These are phyloP conservation scores for Termitomyces sp. DNA, from an alignment of 768 basidiomycete species.

Conservation along the genomic window DNA sequence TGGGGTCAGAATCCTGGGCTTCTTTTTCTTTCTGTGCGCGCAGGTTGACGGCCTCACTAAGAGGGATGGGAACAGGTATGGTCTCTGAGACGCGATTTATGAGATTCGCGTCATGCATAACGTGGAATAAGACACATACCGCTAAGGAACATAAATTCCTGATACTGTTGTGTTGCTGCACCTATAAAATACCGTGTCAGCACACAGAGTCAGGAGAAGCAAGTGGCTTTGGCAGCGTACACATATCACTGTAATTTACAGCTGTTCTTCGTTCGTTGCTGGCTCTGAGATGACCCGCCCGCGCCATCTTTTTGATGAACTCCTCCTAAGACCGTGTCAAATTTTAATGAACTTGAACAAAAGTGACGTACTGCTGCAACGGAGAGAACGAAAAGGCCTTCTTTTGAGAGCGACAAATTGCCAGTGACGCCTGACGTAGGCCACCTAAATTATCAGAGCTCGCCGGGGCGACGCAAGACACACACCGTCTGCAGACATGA, in stretches of 20 bases:
- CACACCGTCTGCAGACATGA: conserved; percentile 74
- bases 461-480: conserved; percentile 3
- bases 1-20: conserved; percentile 55
- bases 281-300: conserved; percentile 65
- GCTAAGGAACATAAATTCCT: conserved; percentile 68
- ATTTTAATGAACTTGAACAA: neutral
- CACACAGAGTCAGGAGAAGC: neutral
- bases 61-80: conserved; percentile 55
- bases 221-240: conserved; percentile 32
- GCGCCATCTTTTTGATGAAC: conserved; percentile 71
- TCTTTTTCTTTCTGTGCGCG: conserved; percentile 48
- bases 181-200: conserved; percentile 31
- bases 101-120: neutral
- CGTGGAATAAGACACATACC: conserved; percentile 29
- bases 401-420: conserved; percentile 65
- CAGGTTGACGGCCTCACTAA: conserved; percentile 53
- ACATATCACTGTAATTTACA: conserved; percentile 70
- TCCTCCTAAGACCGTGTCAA: conserved; percentile 54
- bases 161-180: conserved; percentile 50
- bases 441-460: neutral
- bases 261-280: conserved; percentile 48
- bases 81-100: conserved; percentile 40
- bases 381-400: conserved; percentile 68
- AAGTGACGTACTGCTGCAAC: conserved; percentile 58
- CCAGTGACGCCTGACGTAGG: conserved; percentile 44